Evolutionary conservation across 192 early-diverging fungal species (phyloP), one percentile per base, ranked within the genome.

Genomic region (Umbelopsis isabellina): DNA sequence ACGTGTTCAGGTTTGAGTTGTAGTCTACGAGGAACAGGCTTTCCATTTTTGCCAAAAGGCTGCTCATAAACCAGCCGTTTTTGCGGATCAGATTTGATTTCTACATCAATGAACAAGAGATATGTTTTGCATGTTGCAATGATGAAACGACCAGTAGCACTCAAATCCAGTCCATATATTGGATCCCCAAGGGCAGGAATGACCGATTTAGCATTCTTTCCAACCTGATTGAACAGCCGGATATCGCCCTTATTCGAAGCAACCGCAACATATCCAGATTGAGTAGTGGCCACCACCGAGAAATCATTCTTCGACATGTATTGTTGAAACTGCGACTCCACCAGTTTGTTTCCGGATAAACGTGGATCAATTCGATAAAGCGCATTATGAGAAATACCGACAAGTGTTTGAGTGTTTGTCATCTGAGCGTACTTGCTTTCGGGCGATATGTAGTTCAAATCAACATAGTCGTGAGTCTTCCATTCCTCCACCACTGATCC

Each of bases 401-500:
- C 78, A 68, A 98, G 73, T 18, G 93, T 94, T 73, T 90, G 80
- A 33, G 88, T 85, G 66, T 73, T 77, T 0, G 94, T 93, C 76
- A 88, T 84, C 73, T 92, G 91, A 25, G 92, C 84, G 80, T 89
- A 93, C 78, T 97, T 97, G 68, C 78, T 75, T 46, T 83, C 87
- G 0, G 94, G 91, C 15, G 92, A 81, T 20, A 97, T 83, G 49
- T 88, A 84, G 66, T 84, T 80, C 3, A 80, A 86, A 8, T 85
- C 84, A n/a, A 92, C 76, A 48, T 90, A 72, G 50, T 94, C 91
- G 65, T 94, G 88, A 47, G 95, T 85, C 37, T 90, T 88, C 93
- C 94, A 98, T 80, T 97, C 93, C 67, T 98, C 95, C 13, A 96
- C 96, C 16, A 98, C 88, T 80, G 95, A 91, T 44, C 94, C 96